Percentiles rank a stretch among this genome's conserved stretches.
Conservation (phyloP, 2,329 filamentous ascomycete species). For the Stachybotrys chartarum region DNA sequence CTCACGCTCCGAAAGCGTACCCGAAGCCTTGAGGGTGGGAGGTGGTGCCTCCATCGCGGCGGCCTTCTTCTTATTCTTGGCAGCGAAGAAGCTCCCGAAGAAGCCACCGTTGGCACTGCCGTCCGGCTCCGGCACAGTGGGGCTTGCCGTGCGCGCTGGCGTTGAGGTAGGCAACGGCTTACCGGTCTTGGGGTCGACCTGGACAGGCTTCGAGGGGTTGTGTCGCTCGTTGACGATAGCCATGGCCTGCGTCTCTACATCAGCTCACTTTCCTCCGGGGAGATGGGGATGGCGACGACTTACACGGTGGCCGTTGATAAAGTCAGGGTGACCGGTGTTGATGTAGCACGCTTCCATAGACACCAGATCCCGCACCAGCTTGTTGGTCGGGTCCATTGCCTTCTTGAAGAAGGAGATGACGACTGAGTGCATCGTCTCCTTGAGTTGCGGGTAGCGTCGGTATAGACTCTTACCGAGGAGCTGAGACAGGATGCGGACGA, state of each 20-base stretch:
- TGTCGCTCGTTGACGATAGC: constrained; percentile 94
- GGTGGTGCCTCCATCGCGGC: constrained; percentile 98
- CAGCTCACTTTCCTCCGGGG: constrained; percentile 1
- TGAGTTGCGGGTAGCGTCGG: constrained; percentile 84
- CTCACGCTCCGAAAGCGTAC: constrained; percentile 88
- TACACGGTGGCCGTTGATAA: constrained; percentile 88
- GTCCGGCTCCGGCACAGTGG: constrained; percentile 49
- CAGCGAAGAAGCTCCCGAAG: constrained; percentile 97
- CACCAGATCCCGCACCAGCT: constrained; percentile 88
- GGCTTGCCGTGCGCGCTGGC: constrained; percentile 69
- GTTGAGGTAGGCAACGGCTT: constrained; percentile 71
- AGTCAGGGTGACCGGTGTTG: constrained; percentile 97
- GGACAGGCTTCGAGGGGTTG: constrained; percentile 72
- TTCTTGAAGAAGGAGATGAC: constrained; percentile 97
- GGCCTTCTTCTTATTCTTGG: constrained; percentile 99
- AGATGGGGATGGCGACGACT: constrained; percentile 17
- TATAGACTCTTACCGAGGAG: constrained; percentile 84
- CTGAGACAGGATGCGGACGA: constrained; percentile 90
- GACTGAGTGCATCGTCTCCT: constrained; percentile 93
- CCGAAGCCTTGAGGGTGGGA: constrained; percentile 86
- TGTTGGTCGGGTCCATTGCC: constrained; percentile 96
- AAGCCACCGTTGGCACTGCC: constrained; percentile 64
- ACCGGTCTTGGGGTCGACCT: constrained; percentile 97
- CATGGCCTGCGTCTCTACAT: constrained; percentile 59
- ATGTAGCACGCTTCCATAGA: constrained; percentile 96